Evolutionary conservation across 306 rosid genomes (phyloP), one percentile per base, ranked within the genome.

Genomic region (Castanea mollissima): DNA sequence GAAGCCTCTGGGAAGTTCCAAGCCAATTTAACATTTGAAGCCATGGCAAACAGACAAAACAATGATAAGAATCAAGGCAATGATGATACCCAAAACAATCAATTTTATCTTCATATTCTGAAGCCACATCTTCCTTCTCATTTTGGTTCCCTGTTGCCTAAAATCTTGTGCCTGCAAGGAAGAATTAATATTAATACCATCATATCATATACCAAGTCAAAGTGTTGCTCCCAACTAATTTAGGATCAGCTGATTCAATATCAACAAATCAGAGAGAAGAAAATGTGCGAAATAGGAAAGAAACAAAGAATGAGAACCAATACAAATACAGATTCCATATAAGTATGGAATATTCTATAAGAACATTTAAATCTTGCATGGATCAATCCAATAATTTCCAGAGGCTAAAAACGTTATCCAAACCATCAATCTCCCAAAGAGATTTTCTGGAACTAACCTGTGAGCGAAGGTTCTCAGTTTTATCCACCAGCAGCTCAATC

Each of bases 381-480:
- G 54, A 49, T 49, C 5, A 49, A 49, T 49, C 54, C 16, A 49
- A 3, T 49, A 49, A 12, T 49, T 49, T 49, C 16, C 54, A 49
- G 54, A 49, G 5, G 54, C 54, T 12, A 12, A 49, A 49, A 49
- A 0, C 14, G 16, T 12, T 49, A 49, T 3, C 15, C 54, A 49
- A 49, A 49, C 54, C 54, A 3, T 23, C 23, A 23, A 49, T 35
- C 18, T 21, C 46, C 41, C 21, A 19, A 62, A 34, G 51, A 52
- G 6, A 74, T 44, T 60, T 54, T 67, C 73, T 31, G 54, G 38
- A 11, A 78, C 85, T 59, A 71, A 95, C 99, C 91, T 95, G 98
- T 70, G 99, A 95, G 60, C 98, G 99, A 77, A 95, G 99, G 75
- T 88, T 90, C 77, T 95, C 99, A 29, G 99, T 92, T 82, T 95